Evolutionary conservation across 352 stramenopile genomes (phyloP).

Genomic region (Aphanomyces euteiches): DNA sequence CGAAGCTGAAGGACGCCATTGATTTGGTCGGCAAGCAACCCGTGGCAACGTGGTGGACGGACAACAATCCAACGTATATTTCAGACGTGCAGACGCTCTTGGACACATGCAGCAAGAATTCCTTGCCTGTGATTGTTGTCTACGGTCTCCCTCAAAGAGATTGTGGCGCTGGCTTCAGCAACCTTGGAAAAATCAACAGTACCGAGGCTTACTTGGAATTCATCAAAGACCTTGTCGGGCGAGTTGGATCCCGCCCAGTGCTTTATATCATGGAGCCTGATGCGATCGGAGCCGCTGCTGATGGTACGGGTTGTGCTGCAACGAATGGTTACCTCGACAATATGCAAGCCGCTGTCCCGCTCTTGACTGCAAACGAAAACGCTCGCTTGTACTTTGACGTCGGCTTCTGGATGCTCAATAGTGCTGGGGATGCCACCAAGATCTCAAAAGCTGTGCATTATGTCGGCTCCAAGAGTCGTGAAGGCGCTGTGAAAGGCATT

Average conservation of each 20-base stretch:
- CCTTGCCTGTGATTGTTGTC: constrained; percentile 32
- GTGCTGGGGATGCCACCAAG: constrained; percentile 31
- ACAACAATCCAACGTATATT: constrained; percentile 39
- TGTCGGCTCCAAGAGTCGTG: constrained; percentile 27
- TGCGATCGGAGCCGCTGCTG: constrained; percentile 30
- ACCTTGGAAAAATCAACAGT: constrained; percentile 35
- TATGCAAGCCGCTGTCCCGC: constrained; percentile 21
- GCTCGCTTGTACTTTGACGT: constrained; percentile 37
- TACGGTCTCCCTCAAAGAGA: constrained; percentile 41
- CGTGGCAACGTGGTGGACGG: constrained; percentile 52
- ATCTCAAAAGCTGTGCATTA: constrained; percentile 40
- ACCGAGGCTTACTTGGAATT: constrained; percentile 34
- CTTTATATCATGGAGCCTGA: constrained; percentile 40
- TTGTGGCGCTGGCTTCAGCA: constrained; percentile 36
- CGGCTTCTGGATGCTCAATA: constrained; percentile 36
- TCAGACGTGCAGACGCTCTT: constrained; percentile 28
- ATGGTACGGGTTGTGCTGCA: constrained; percentile 23
- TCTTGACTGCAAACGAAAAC: constrained; percentile 32
- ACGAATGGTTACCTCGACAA: constrained; percentile 33
- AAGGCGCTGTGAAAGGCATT: constrained; percentile 38
- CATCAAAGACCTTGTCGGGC: constrained; percentile 29
- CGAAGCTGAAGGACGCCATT: constrained; percentile 38
- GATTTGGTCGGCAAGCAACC: constrained; percentile 36
- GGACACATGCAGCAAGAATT: neutral
- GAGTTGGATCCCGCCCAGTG: constrained; percentile 31